Conservation (phyloP, 2,329 filamentous ascomycete species). For the Diaporthe helianthi region DNA sequence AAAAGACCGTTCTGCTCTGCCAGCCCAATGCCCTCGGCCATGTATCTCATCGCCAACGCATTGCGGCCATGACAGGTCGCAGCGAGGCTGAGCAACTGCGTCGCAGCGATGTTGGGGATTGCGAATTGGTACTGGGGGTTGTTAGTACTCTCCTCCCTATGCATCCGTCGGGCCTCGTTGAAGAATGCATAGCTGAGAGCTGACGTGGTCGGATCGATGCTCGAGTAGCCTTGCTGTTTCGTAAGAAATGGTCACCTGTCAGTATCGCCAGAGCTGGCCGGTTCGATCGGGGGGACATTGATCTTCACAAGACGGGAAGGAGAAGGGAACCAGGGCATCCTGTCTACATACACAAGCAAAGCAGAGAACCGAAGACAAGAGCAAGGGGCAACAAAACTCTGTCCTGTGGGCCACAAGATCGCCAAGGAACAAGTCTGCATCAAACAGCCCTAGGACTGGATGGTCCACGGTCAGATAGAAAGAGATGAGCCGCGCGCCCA, state of each 20-base stretch:
- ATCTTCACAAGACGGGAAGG: not conserved
- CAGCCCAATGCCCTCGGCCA: slow-evolving; percentile 27
- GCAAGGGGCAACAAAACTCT: slow-evolving; percentile 36
- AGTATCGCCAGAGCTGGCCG: not conserved
- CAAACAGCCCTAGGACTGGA: slow-evolving; percentile 35
- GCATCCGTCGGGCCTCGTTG: slow-evolving; percentile 26
- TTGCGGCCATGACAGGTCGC: slow-evolving; percentile 27
- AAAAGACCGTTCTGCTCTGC: slow-evolving; percentile 30
- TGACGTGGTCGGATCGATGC: slow-evolving; percentile 21
- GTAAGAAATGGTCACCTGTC: not conserved
- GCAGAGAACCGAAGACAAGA: slow-evolving; percentile 34
- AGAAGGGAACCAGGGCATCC: too few species aligned
- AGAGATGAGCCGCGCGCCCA: slow-evolving; percentile 33
- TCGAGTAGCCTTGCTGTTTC: slow-evolving; percentile 32
- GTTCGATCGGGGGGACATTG: not conserved
- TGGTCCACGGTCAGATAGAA: slow-evolving; percentile 35
- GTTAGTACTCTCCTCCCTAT: slow-evolving; percentile 21
- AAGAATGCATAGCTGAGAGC: slow-evolving; percentile 29
- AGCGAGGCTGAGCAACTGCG: slow-evolving; percentile 28
- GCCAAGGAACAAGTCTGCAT: slow-evolving; percentile 37
- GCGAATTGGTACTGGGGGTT: slow-evolving; percentile 26
- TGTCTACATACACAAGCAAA: slow-evolving; percentile 34
- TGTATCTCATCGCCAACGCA: slow-evolving; percentile 8
- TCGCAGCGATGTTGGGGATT: slow-evolving; percentile 30
- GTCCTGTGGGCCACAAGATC: slow-evolving; percentile 33